Conservation (phyloP, 805 yeast genomes). For the Metschnikowia bowlesiae region DNA sequence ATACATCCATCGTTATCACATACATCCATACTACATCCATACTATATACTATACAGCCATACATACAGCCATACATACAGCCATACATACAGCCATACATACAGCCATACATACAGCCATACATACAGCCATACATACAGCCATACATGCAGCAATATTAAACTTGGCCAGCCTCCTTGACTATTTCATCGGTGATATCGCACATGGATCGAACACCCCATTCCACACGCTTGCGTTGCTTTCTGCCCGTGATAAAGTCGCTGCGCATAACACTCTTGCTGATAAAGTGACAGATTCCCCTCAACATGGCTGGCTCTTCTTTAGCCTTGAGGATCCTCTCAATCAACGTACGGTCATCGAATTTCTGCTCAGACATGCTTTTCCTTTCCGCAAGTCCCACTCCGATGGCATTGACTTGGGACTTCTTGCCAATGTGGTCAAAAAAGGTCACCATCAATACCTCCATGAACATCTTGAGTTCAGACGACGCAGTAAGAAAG, state of each 20-base stretch:
- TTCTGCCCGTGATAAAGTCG: conserved; percentile 48
- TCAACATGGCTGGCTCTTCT: conserved; percentile 53
- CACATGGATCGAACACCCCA: conserved; percentile 63
- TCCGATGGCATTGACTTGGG: conserved; percentile 47
- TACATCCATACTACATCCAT: too few species aligned
- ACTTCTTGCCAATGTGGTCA: conserved; percentile 58
- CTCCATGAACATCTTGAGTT: conserved; percentile 67
- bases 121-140: too few species aligned
- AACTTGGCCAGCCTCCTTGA: conserved; percentile 9
- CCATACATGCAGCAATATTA: neutral
- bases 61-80: too few species aligned
- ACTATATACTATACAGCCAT: too few species aligned
- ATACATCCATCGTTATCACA: too few species aligned
- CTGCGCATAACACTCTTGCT: conserved; percentile 43
- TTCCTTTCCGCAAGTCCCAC: conserved; percentile 32
- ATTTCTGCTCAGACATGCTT: conserved; percentile 30
- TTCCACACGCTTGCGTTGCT: conserved; percentile 51
- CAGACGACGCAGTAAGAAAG: conserved; percentile 62
- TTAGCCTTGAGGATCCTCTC: conserved; percentile 50
- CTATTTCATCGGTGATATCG: conserved; percentile 49
- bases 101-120: too few species aligned
- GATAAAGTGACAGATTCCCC: conserved; percentile 65
- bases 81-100: too few species aligned
- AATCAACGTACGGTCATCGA: conserved; percentile 47
- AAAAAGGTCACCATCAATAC: conserved; percentile 65